phyloP scores from a whole-genome alignment of 78 protist genomes.

The Dictyostelium brefeldianum region DNA sequence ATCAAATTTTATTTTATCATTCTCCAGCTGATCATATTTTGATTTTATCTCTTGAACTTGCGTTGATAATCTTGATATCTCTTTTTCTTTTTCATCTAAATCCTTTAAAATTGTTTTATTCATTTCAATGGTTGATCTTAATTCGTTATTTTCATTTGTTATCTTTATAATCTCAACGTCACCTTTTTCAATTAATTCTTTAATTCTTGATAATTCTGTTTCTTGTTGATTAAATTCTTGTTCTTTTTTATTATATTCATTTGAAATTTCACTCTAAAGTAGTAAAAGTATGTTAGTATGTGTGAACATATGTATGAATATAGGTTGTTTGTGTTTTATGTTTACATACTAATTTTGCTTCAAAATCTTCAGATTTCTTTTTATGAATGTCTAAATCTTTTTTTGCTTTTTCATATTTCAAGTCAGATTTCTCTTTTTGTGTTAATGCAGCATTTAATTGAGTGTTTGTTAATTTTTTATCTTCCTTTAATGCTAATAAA shows the following conservation, averaged over 20 bases:
- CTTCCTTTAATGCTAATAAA: conserved; percentile 68
- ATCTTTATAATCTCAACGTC: not conserved
- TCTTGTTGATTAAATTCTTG: not conserved
- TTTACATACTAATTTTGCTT: conserved; percentile 33
- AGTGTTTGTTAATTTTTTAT: conserved; percentile 60
- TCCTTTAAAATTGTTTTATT: not conserved
- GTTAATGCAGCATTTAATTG: conserved; percentile 58
- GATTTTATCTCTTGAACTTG: not conserved
- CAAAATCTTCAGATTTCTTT: conserved; percentile 50
- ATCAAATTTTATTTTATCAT: conserved; percentile 14
- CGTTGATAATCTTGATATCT: not conserved
- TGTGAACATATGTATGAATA: not conserved
- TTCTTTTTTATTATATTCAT: conserved; percentile 6
- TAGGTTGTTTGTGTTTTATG: not conserved
- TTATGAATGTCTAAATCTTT: conserved; percentile 54
- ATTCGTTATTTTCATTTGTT: not conserved
- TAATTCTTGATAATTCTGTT: not conserved
- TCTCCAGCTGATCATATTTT: not conserved
- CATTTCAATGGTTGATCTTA: not conserved
- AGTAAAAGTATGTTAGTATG: not conserved
- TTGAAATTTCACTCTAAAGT: conserved; percentile 37
- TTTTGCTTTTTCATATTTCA: conserved; percentile 38
- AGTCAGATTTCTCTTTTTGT: conserved; percentile 42
- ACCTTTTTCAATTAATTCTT: not conserved
- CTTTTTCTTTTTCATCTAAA: conserved; percentile 1